Evolutionary conservation across 148 eudicot species (phyloP), one percentile per base, ranked within the genome.

Genomic region (Heliamphora exappendiculata): DNA sequence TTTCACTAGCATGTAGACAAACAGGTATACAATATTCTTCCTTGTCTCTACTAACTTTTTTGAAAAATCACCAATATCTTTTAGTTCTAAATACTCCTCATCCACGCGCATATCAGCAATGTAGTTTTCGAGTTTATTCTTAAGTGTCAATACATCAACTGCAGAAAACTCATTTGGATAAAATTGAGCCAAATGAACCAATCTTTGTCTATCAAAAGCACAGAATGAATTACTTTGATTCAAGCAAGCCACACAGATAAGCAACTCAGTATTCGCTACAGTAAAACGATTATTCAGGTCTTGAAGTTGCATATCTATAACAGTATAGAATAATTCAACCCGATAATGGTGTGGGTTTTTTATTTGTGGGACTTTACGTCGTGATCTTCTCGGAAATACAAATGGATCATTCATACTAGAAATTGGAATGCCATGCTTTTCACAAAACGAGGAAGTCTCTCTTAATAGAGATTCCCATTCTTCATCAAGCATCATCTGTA

Each of bases 11-110:
- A 13, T 64, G 19, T 29, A 29, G n/a, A 64, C 68, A 37, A 64
- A n/a, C n/a, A n/a, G n/a, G n/a, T n/a, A n/a, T n/a, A n/a, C n/a
- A n/a, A n/a, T n/a, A n/a, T n/a, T n/a, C 2, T 5, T 31, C 17
- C 37, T 64, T 28, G 22, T 67, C 41, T 67, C n/a, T 29, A 67
- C 70, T 44, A 67, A 34, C 24, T 67, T 67, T 67, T 63, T 42
- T 42, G 45, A 6, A 42, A 42, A 10, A 10, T 42, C 37, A 29
- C 37, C 19, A 63, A 36, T 4, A 19, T 39, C 39, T 5, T 64
- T 64, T 33, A 64, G 3, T 9, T 31, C 41, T 5, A 19, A 64
- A 13, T 1, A 20, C 45, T 36, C 3, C 14, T 34, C 20, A 20
- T 67, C n/a, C 8, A 3, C 2, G 19, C 28, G 49, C 70, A 67